A percentile compares a stretch with the other conserved stretches of the same genome.
Conservation (phyloP, 2,329 filamentous ascomycete genomes). For the Microascus cirrosus region DNA sequence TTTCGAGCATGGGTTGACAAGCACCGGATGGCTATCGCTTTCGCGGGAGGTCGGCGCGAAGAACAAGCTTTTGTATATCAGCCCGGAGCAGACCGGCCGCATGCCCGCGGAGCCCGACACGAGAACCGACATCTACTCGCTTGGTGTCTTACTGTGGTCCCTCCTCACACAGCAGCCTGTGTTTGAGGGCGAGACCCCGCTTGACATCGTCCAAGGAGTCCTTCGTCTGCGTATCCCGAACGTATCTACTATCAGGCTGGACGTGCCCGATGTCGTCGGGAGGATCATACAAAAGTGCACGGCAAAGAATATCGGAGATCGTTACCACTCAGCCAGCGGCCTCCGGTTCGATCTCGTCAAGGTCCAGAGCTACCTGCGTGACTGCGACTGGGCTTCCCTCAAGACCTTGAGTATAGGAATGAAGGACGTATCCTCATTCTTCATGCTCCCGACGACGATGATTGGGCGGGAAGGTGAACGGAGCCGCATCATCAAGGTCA, state of each 20-base stretch:
- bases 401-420: constrained; percentile 65
- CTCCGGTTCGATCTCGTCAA: constrained; percentile 69
- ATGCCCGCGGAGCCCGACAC: constrained; percentile 87
- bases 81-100: constrained; percentile 86
- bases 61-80: constrained; percentile 84
- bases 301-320: constrained; percentile 73
- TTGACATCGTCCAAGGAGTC: constrained; percentile 88
- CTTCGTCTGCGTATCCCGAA: constrained; percentile 67
- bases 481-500: constrained; percentile 57
- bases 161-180: constrained; percentile 70
- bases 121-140: constrained; percentile 85
- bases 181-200: constrained; percentile 67
- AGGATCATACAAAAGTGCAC: constrained; percentile 87
- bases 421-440: constrained; percentile 87
- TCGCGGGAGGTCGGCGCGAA: constrained; percentile 78
- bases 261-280: constrained; percentile 74
- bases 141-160: constrained; percentile 83
- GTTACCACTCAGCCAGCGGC: constrained; percentile 82
- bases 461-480: constrained; percentile 70
- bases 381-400: constrained; percentile 62
- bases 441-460: constrained; percentile 71
- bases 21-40: constrained; percentile 74
- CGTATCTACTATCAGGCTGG: constrained; percentile 65
- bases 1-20: constrained; percentile 81
- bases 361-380: constrained; percentile 62